Evolutionary conservation across 2,329 filamentous ascomycete genomes (phyloP).

Genomic region (Cercospora citrullina): DNA sequence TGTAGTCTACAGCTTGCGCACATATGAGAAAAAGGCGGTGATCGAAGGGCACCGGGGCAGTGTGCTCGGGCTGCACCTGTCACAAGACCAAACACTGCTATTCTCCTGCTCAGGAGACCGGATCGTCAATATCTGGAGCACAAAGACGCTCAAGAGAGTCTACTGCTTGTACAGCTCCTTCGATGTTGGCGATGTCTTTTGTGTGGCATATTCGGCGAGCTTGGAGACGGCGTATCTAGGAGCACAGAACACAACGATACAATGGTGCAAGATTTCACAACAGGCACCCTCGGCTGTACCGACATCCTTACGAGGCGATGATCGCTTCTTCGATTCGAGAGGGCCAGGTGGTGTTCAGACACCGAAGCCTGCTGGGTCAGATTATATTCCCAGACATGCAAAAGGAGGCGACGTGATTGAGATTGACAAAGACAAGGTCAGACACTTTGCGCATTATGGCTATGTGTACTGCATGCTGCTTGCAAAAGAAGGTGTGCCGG

Average conservation of each 20-base stretch:
- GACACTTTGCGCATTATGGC: constrained; percentile 88
- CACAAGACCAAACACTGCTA: constrained; percentile 70
- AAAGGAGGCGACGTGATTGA: constrained; percentile 69
- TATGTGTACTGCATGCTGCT: constrained; percentile 97
- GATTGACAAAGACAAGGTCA: constrained; percentile 76
- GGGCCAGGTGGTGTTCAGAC: constrained; percentile 80
- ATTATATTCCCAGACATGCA: constrained; percentile 50
- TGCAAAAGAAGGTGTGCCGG: constrained; percentile 69
- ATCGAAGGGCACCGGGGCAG: constrained; percentile 90
- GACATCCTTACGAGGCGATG: constrained; percentile 58
- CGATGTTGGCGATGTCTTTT: constrained; percentile 94
- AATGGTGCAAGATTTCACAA: constrained; percentile 69
- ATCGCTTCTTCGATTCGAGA: constrained; percentile 89
- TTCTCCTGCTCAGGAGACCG: constrained; percentile 94
- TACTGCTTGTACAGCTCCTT: constrained; percentile 92
- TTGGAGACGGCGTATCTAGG: constrained; percentile 85
- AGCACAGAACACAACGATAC: constrained; percentile 90
- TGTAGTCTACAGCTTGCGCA: constrained; percentile 82
- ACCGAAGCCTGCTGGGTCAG: constrained; percentile 64
- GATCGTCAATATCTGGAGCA: constrained; percentile 91
- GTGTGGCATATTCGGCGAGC: constrained; percentile 79
- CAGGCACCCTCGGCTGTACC: constrained; percentile 49
- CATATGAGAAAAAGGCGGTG: constrained; percentile 75
- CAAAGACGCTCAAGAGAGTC: constrained; percentile 69
- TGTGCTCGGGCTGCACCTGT: constrained; percentile 81